These are phyloP conservation scores for Euphorbia schlechtendalii DNA, from an alignment of 441 rosid genomes.

Conservation along the genomic window DNA sequence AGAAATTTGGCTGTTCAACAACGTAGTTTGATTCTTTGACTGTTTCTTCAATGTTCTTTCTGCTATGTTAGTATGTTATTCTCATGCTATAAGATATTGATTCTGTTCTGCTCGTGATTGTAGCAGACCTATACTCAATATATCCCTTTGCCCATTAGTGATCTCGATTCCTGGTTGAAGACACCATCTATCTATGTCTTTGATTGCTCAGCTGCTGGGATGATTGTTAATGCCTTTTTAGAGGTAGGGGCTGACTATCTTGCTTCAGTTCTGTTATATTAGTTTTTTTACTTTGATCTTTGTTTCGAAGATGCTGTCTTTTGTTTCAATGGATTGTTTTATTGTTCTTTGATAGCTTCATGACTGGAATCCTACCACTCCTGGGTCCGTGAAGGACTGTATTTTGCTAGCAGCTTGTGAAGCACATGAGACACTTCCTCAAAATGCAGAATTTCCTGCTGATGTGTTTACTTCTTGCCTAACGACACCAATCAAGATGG, in stretches of 20 bases:
- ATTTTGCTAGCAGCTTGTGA: slow-evolving; percentile 98
- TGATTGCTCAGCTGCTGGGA: slow-evolving; percentile 99
- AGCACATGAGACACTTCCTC: slow-evolving; percentile 97
- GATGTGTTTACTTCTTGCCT: slow-evolving; percentile 98
- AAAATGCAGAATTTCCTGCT: slow-evolving; percentile 92
- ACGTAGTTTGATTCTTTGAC: slow-evolving; percentile 52
- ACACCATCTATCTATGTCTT: slow-evolving; percentile 96
- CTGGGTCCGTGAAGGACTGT: slow-evolving; percentile 76
- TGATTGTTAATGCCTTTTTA: slow-evolving; percentile 86
- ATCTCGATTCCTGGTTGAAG: slow-evolving; percentile 97
- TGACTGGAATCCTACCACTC: slow-evolving; percentile 59
- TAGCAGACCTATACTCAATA: slow-evolving; percentile 92
- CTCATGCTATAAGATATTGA: slow-evolving; percentile 13
- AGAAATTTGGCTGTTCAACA: slow-evolving; percentile 98
- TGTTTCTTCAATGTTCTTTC: slow-evolving; percentile 3
- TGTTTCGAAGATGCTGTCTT: slow-evolving; percentile 13
- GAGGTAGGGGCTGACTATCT: slow-evolving; percentile 43
- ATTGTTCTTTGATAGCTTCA: slow-evolving; percentile 60
- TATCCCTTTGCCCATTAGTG: slow-evolving; percentile 84
- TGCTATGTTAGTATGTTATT: neutral
- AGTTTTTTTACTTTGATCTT: slow-evolving; percentile 7
- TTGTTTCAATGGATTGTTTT: slow-evolving; percentile 10
- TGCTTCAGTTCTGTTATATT: neutral
- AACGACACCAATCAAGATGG: slow-evolving; percentile 97
- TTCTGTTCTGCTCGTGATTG: slow-evolving; percentile 19